Conservation (phyloP, 1,139 yeast species). For the Fermentozyma sake region DNA sequence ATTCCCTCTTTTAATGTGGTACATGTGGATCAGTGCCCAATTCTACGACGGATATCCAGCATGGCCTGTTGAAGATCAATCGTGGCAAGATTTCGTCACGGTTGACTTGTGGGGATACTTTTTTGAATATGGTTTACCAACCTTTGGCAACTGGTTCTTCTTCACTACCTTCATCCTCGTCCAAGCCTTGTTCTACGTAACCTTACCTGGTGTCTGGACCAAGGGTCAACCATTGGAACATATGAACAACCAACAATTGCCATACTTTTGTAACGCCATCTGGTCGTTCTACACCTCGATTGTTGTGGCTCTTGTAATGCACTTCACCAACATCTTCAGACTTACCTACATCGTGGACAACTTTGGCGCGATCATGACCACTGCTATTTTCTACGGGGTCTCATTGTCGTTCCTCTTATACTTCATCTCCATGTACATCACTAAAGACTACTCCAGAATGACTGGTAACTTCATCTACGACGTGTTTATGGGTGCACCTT, state of each 20-base stretch:
- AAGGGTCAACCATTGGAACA: conserved; percentile 91
- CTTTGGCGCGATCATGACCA: conserved; percentile 90
- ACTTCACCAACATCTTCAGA: conserved; percentile 69
- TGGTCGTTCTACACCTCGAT: conserved; percentile 74
- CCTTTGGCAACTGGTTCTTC: conserved; percentile 59
- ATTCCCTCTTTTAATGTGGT: conserved; percentile 91
- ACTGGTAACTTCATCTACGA: conserved; percentile 90
- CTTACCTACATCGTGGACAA: conserved; percentile 70
- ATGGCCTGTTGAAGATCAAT: conserved; percentile 57
- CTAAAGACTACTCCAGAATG: conserved; percentile 80
- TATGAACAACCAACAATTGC: conserved; percentile 71
- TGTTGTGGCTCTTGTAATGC: conserved; percentile 54
- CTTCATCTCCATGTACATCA: conserved; percentile 56
- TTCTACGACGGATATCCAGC: conserved; percentile 75
- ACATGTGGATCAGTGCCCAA: conserved; percentile 89
- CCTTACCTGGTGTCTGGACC: conserved; percentile 93
- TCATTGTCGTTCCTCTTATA: conserved; percentile 59
- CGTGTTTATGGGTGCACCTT: conserved; percentile 94
- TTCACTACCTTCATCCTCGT: conserved; percentile 67
- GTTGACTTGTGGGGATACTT: conserved; percentile 43
- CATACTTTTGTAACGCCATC: conserved; percentile 91
- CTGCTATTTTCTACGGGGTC: conserved; percentile 79
- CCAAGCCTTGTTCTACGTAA: conserved; percentile 73
- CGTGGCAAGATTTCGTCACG: conserved; percentile 50
- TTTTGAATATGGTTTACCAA: conserved; percentile 62